Conservation (phyloP, 2,329 filamentous ascomycete genomes). For the Aureobasidium vineae region DNA sequence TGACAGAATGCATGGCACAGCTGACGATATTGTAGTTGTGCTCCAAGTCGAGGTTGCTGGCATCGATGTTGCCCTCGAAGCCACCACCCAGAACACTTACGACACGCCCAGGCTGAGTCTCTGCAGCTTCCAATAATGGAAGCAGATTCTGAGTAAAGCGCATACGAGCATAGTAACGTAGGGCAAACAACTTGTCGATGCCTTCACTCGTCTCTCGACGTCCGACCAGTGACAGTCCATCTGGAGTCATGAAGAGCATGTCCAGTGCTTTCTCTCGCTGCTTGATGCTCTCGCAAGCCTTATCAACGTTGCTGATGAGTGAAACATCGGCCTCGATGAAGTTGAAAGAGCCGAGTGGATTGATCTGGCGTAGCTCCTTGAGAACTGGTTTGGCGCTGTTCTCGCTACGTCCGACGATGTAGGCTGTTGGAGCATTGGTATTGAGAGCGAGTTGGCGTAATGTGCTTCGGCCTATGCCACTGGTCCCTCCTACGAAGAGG, state of each 20-base stretch:
- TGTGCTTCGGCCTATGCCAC: slow-evolving; percentile 30
- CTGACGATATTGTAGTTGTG: slow-evolving; percentile 28
- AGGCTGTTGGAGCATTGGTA: slow-evolving; percentile 21
- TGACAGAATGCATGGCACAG: slow-evolving; percentile 24
- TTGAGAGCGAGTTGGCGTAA: slow-evolving; percentile 27
- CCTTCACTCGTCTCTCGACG: slow-evolving; percentile 39
- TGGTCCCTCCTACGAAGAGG: slow-evolving; percentile 29
- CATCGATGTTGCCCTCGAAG: slow-evolving; percentile 32
- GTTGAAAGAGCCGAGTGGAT: slow-evolving; percentile 34
- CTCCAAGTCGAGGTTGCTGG: slow-evolving; percentile 32
- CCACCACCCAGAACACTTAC: slow-evolving; percentile 33
- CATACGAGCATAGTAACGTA: slow-evolving; percentile 40
- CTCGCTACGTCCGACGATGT: slow-evolving; percentile 30
- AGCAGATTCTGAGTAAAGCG: slow-evolving; percentile 43
- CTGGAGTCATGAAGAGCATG: slow-evolving; percentile 52
- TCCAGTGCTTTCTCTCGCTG: slow-evolving; percentile 52
- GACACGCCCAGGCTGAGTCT: slow-evolving; percentile 32
- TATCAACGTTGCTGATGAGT: slow-evolving; percentile 51
- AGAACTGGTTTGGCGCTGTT: background rate
- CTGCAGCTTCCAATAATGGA: slow-evolving; percentile 35
- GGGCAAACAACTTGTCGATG: slow-evolving; percentile 37
- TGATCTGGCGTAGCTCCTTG: background rate
- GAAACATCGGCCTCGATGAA: slow-evolving; percentile 51
- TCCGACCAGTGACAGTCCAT: slow-evolving; percentile 30
- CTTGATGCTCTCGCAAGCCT: slow-evolving; percentile 50